Evolutionary conservation across 106 monocot species (phyloP), one percentile per base, ranked within the genome.

Genomic region (Cymbidium sinense): DNA sequence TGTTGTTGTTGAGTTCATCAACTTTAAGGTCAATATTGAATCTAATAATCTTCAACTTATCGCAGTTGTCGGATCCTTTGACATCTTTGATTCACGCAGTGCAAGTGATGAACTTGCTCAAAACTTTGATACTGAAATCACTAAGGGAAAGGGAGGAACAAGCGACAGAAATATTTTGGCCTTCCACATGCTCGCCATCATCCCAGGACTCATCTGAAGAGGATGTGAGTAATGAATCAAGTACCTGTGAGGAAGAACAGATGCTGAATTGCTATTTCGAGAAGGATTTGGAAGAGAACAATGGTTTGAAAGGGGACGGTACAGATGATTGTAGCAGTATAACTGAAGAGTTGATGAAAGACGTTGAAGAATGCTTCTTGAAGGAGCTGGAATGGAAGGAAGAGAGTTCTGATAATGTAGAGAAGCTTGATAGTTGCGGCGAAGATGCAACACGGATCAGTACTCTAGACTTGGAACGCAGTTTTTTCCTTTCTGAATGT

Each of bases 51-150:
- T 41, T 4, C 11, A 64, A 23, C 11, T 17, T 70, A 21, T 75
- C 50, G 15, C 77, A 89, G 89, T 79, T 89, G 83, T 86, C 76
- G 1, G 89, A 89, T 86, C 89, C 89, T 34, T 58, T 89, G 79
- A 86, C 83, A 27, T 86, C 89, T 73, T 76, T 89, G 30, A 84
- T 89, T 79, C 83, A 89, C 47, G 89, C 89, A 4, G 89, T 89
- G 20, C 86, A 89, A 89, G 89, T 89, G 75, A 89, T 89, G 89
- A 89, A 86, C 77, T 78, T 85, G 67, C 85, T 86, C 82, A 80
- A 81, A 70, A 84, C 70, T 28, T 62, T 85, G 41, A 81, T 81
- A n/a, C 54, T 64, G 2, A 84, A 79, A 78, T 71, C 86, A 35
- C 67, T 86, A 73, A 81, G 79, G 36, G 86, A 84, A 50, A 77